Base-by-base conservation (phyloP, 768 basidiomycete genomes). In the Boletus subcaerulescens region DNA sequence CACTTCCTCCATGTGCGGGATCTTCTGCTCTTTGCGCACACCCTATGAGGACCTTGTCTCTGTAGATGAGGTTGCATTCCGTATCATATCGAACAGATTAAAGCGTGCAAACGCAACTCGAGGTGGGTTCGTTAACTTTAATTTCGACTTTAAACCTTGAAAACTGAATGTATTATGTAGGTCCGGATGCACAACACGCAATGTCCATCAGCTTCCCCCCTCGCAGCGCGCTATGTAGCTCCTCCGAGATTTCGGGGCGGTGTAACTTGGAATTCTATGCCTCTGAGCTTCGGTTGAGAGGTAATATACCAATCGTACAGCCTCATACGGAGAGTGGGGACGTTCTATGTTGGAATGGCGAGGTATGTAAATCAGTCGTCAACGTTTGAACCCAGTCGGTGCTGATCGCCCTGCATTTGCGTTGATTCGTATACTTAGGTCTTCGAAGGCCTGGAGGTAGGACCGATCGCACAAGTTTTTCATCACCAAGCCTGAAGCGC, bases 321-420 rank as follows among this genome's bases (percentile, higher is more conserved):
- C 93, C 93, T 26, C 90, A 93, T 65, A 62, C 71, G 14, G 59
- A 70, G 33, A 75, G 74, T 14, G 83, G 80, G 8, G 78, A 86
- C 63, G 65, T 90, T 4, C 70, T 94, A 26, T 92, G 90, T 64
- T 94, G 89, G 88, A 93, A 92, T 64, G 92, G 93, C 56, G 89
- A 94, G 76, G 90, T 86, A 44, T 44, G 71, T 71, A 15, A 22
- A 48, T 43, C n/a, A 5, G 9, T 33, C 20, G 9, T 18, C 31
- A 53, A 18, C 22, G 9, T 33, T 33, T 47, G n/a, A 12, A 44
- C 15, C 11, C 26, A 38, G 38, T 38, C 11, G 35, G 13, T 53
- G 17, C 32, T 42, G 22, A 55, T 49, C 20, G 7, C 32, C 46
- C 39, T 18, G 17, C 13, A 31, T 48, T 48, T 36, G 11, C n/a